Evolutionary conservation across 139 green algal species (phyloP).

Genomic region (Chlorella sp.): DNA sequence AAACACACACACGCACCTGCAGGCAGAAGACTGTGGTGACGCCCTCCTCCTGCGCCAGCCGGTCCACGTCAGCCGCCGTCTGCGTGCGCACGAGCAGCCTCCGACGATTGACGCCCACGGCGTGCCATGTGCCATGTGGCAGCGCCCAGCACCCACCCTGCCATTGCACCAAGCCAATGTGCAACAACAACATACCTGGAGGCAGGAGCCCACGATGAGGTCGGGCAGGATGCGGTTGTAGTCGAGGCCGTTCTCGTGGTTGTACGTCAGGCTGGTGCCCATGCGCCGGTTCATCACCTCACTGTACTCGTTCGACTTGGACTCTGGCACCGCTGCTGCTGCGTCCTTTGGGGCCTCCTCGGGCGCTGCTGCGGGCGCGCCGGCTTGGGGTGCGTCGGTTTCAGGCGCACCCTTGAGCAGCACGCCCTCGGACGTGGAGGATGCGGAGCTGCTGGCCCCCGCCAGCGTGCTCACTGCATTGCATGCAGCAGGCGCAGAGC

Average conservation of each 20-base stretch:
- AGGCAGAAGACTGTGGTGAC: constrained; percentile 79
- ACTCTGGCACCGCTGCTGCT: neutral
- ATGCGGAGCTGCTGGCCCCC: too few species aligned
- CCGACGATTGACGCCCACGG: neutral
- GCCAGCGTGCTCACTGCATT: too few species aligned
- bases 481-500: too few species aligned
- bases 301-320: constrained; percentile 69
- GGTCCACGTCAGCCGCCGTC: constrained; percentile 67
- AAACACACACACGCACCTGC: too few species aligned
- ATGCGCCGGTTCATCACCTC: constrained; percentile 81
- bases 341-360: too few species aligned
- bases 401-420: too few species aligned
- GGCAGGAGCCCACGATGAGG: constrained; percentile 89
- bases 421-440: too few species aligned
- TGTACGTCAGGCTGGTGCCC: constrained; percentile 71
- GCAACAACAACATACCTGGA: constrained; percentile 41
- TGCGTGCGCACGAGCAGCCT: constrained; percentile 17
- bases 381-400: too few species aligned
- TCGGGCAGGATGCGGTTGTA: constrained; percentile 79
- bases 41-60: constrained; percentile 54
- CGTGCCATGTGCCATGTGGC: too few species aligned
- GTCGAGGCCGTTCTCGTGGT: constrained; percentile 91
- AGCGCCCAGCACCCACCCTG: too few species aligned
- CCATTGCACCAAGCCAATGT: too few species aligned
- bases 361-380: too few species aligned